Conservation (phyloP, 2,329 filamentous ascomycete genomes). For the Diaporthe longicolla region DNA sequence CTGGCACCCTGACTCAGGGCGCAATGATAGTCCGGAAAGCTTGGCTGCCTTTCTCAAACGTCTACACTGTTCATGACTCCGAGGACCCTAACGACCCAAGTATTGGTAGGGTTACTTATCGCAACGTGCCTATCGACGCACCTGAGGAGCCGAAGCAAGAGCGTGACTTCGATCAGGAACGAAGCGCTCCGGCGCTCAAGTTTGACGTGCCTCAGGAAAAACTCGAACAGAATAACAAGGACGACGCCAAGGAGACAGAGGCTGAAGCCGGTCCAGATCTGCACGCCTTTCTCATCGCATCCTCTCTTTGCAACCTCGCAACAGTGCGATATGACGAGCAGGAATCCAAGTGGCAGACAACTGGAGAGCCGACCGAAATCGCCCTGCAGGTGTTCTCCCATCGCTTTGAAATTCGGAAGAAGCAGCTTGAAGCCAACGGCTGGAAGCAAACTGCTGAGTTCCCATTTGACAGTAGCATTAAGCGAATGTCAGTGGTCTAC, state of each 20-base stretch:
- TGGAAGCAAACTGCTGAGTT: conserved; percentile 79
- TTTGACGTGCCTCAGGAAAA: conserved; percentile 75
- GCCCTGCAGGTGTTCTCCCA: conserved; percentile 82
- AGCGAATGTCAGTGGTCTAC: conserved; percentile 85
- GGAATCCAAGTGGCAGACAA: conserved; percentile 74
- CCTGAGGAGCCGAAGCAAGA: conserved; percentile 56
- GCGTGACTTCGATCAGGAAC: conserved; percentile 71
- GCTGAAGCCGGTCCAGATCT: conserved; percentile 66
- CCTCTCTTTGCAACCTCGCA: conserved; percentile 76
- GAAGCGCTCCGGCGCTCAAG: conserved; percentile 71
- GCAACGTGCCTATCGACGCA: conserved; percentile 54
- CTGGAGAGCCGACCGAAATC: conserved; percentile 81
- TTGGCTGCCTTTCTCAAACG: conserved; percentile 71
- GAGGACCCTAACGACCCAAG: conserved; percentile 74
- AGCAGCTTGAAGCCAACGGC: conserved; percentile 63
- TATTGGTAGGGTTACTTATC: conserved; percentile 66
- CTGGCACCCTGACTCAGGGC: conserved; percentile 77
- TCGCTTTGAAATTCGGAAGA: conserved; percentile 74
- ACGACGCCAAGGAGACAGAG: conserved; percentile 53
- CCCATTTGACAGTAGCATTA: conserved; percentile 83
- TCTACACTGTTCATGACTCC: conserved; percentile 73
- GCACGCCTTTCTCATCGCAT: conserved; percentile 65
- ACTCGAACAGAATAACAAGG: conserved; percentile 55
- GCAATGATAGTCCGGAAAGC: conserved; percentile 79
- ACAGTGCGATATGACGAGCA: conserved; percentile 69